A percentile compares a stretch with the other conserved stretches of the same genome.
These are phyloP conservation scores for Microbotryum intermedium DNA, from an alignment of 1,284 basidiomycete species.

Conservation along the genomic window DNA sequence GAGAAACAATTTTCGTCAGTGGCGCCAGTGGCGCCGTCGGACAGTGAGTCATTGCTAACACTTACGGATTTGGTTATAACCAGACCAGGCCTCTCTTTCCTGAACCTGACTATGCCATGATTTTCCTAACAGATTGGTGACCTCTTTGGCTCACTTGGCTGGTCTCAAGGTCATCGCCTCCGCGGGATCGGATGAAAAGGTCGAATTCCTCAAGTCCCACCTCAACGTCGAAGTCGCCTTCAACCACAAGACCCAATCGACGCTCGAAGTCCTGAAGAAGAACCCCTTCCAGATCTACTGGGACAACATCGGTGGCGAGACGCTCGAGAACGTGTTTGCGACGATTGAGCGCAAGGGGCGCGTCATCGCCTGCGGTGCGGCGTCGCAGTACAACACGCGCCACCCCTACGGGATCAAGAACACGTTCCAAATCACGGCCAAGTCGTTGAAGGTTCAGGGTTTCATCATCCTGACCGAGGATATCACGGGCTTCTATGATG, in stretches of 20 bases:
- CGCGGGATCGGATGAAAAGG: constrained; percentile 58
- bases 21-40: constrained; percentile 10
- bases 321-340: constrained; percentile 24
- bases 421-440: constrained; percentile 54
- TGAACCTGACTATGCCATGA: not conserved
- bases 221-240: constrained; percentile 71
- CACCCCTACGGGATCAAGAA: constrained; percentile 39
- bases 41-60: not conserved
- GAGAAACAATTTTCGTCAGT: constrained; percentile 62
- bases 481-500: constrained; percentile 26
- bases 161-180: constrained; percentile 68
- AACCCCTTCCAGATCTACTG: constrained; percentile 23
- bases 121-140: constrained; percentile 20
- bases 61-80: too few species aligned
- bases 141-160: constrained; percentile 8
- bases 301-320: constrained; percentile 28
- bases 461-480: constrained; percentile 38
- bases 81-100: too few species aligned
- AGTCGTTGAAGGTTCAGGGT: constrained; percentile 66
- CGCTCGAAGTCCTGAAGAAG: constrained; percentile 5
- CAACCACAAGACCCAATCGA: constrained; percentile 62
- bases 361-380: constrained; percentile 11
- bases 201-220: constrained; percentile 59
- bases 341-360: constrained; percentile 18
- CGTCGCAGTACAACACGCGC: constrained; percentile 10